Percentiles rank a stretch among this genome's conserved stretches.
Evolutionary conservation across 148 eudicot species (phyloP).

Genomic region (Rhododendron vialii): DNA sequence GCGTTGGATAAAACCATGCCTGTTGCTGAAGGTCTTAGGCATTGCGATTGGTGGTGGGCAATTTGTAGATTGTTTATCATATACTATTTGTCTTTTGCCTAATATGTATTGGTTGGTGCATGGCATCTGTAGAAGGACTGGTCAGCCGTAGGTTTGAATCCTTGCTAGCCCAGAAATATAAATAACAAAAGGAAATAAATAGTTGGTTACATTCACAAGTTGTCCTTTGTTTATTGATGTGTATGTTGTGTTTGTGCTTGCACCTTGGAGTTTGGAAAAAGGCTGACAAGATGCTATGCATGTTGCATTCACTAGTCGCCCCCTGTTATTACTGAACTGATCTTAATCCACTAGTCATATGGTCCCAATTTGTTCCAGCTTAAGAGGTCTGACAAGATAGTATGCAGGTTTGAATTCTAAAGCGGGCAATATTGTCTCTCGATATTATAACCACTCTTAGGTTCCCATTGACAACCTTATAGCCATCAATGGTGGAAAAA

Average conservation of each 20-base stretch:
- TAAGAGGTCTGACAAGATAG: background rate
- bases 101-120: background rate
- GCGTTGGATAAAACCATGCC: background rate
- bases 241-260: background rate
- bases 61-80: background rate
- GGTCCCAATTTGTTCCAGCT: background rate
- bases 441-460: constrained; percentile 1
- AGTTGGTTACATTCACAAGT: background rate
- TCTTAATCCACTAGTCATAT: background rate
- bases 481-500: background rate
- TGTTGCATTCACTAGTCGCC: background rate
- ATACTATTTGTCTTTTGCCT: background rate
- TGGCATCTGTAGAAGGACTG: background rate
- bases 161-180: background rate
- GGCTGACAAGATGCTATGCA: background rate
- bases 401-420: constrained; percentile 2
- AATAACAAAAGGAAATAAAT: no score
- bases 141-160: background rate
- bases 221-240: background rate
- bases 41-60: background rate
- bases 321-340: background rate
- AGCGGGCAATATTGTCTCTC: background rate
- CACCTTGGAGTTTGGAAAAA: background rate
- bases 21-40: background rate
- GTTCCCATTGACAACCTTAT: background rate